These are phyloP conservation scores for Volvariella surrecta DNA, from an alignment of 1,284 basidiomycete genomes.

Conservation along the genomic window DNA sequence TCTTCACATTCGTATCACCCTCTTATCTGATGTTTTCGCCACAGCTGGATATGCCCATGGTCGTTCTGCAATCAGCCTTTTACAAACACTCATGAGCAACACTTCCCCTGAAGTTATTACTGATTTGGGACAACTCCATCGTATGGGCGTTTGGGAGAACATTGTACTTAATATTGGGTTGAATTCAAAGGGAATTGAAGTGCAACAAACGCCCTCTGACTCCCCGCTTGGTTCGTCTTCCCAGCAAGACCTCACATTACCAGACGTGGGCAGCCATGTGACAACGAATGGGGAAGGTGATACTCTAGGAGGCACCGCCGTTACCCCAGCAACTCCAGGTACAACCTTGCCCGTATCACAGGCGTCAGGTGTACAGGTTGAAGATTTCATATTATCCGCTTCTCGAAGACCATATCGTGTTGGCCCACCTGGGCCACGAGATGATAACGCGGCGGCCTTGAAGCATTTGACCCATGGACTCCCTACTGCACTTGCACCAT, in stretches of 20 bases:
- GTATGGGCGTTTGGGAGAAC: constrained; percentile 83
- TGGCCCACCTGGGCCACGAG: constrained; percentile 26
- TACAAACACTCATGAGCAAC: constrained; percentile 66
- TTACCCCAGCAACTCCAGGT: constrained; percentile 12
- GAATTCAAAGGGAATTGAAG: constrained; percentile 41
- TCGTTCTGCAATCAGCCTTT: constrained; percentile 66
- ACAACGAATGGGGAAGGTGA: constrained; percentile 14
- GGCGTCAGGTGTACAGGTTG: constrained; percentile 13
- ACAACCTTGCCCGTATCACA: constrained; percentile 18
- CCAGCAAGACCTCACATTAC: constrained; percentile 28
- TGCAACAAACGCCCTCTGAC: constrained; percentile 26
- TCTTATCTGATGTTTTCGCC: constrained; percentile 85
- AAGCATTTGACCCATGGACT: constrained; percentile 79
- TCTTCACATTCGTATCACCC: constrained; percentile 71
- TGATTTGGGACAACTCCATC: constrained; percentile 77
- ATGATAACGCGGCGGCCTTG: constrained; percentile 69
- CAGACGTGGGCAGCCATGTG: constrained; percentile 23
- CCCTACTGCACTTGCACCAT: constrained; percentile 71
- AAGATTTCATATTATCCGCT: too few species aligned
- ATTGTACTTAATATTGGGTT: constrained; percentile 65
- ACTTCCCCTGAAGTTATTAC: constrained; percentile 60
- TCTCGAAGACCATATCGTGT: too few species aligned
- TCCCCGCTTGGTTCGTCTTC: constrained; percentile 39
- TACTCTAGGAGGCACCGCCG: constrained; percentile 27
- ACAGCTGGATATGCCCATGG: constrained; percentile 83